Evolutionary conservation across 805 yeast species (phyloP).

Genomic region (Yarrowia phangngaensis): DNA sequence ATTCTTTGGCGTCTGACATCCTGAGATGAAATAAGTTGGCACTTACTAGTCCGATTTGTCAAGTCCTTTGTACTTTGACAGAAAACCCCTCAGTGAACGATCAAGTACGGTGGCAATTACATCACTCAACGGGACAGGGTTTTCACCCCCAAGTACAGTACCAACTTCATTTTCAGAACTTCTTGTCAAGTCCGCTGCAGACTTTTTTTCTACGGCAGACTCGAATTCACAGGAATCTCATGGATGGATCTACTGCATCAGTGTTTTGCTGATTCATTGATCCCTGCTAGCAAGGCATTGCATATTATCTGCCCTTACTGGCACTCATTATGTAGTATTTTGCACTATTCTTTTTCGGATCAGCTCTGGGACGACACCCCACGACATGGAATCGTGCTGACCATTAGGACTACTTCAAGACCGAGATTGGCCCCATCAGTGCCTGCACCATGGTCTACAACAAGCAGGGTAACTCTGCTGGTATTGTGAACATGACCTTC

Average conservation of each 20-base stretch:
- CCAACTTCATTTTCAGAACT: too few species aligned
- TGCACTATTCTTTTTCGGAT: slow-evolving; percentile 28
- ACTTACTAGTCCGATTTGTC: too few species aligned
- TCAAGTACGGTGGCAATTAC: too few species aligned
- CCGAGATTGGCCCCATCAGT: slow-evolving; percentile 81
- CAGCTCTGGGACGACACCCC: slow-evolving; percentile 18
- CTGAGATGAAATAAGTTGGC: slow-evolving; percentile 1
- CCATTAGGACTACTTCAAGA: slow-evolving; percentile 76
- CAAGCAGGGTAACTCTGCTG: slow-evolving; percentile 84
- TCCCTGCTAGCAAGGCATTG: slow-evolving; percentile 20
- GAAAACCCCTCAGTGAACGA: too few species aligned
- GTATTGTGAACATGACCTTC: slow-evolving; percentile 85
- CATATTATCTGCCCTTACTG: not conserved
- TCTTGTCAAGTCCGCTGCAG: too few species aligned
- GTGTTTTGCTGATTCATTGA: not conserved
- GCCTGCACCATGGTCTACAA: slow-evolving; percentile 72
- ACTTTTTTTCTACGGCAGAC: too few species aligned
- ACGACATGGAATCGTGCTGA: slow-evolving; percentile 13
- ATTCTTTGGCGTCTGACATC: not conserved
- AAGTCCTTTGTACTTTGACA: too few species aligned
- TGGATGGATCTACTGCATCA: not conserved
- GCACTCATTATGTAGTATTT: slow-evolving; percentile 13
- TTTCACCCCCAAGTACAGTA: too few species aligned
- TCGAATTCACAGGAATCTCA: too few species aligned
- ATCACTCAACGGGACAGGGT: too few species aligned